phyloP scores from a whole-genome alignment of 106 monocot species.

The Acorus gramineus region DNA sequence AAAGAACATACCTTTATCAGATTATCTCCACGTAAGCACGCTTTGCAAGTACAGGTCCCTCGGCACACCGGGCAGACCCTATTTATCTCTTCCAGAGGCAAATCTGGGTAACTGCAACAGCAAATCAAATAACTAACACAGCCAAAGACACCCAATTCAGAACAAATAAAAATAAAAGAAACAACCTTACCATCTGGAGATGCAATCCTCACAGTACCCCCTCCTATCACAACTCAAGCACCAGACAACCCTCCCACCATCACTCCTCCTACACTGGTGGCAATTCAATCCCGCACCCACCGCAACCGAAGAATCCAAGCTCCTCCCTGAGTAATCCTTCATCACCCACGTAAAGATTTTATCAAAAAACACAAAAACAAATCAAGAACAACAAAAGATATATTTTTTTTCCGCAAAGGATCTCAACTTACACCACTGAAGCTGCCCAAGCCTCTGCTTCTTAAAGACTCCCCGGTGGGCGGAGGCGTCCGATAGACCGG shows the following conservation, averaged over 20 bases:
- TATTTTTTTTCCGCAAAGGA: too few relatives aligned
- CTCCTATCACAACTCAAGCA: slow-evolving; percentile 63
- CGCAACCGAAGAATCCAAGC: slow-evolving; percentile 40
- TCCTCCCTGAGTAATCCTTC: slow-evolving; percentile 37
- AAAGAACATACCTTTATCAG: slow-evolving; percentile 65
- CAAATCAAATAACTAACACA: background rate
- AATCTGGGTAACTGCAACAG: slow-evolving; percentile 49
- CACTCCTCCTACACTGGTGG: slow-evolving; percentile 76
- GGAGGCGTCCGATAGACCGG: slow-evolving; percentile 7
- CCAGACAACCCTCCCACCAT: slow-evolving; percentile 39
- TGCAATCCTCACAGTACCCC: slow-evolving; percentile 72
- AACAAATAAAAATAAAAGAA: background rate
- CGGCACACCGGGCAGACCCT: slow-evolving; percentile 86
- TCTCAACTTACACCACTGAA: too few relatives aligned
- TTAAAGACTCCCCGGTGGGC: slow-evolving; percentile 11
- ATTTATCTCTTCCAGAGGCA: slow-evolving; percentile 63
- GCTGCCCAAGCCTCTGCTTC: too few relatives aligned
- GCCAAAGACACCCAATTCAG: background rate
- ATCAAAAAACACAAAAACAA: background rate
- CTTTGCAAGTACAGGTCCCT: slow-evolving; percentile 72
- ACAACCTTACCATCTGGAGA: slow-evolving; percentile 51
- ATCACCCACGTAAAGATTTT: slow-evolving; percentile 1
- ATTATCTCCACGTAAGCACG: slow-evolving; percentile 62
- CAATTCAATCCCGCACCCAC: slow-evolving; percentile 41
- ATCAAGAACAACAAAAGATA: too few relatives aligned